These are phyloP conservation scores for Quercus dentata DNA, from an alignment of 306 rosid species.

Conservation along the genomic window DNA sequence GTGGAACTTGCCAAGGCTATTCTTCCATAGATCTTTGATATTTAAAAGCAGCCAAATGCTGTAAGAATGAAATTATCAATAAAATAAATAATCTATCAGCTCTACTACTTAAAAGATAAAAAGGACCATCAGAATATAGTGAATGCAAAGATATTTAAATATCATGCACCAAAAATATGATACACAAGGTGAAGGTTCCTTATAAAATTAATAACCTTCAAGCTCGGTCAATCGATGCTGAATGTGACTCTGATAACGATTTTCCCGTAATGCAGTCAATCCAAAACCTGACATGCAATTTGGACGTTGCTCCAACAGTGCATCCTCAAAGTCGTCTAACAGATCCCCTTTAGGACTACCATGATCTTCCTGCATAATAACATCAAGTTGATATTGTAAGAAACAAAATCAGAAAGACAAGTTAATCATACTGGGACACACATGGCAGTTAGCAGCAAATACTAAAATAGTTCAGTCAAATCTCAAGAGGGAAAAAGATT, in stretches of 20 bases:
- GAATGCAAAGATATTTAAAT: not conserved
- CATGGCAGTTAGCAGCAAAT: too few relatives aligned
- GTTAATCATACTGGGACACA: not conserved
- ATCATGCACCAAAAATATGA: constrained; percentile 4
- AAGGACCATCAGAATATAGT: not conserved
- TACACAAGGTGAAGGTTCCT: not conserved
- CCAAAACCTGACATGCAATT: constrained; percentile 47
- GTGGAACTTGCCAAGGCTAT: not conserved
- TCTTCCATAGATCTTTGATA: not conserved
- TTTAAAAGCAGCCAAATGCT: not conserved
- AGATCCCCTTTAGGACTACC: constrained; percentile 42
- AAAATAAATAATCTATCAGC: not conserved
- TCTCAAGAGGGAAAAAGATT: too few relatives aligned
- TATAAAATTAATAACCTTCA: constrained; percentile 53
- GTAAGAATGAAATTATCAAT: not conserved
- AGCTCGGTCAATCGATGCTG: constrained; percentile 71
- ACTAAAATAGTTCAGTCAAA: too few relatives aligned
- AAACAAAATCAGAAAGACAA: not conserved
- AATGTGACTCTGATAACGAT: constrained; percentile 56
- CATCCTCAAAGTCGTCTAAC: constrained; percentile 63
- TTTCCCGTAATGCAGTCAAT: constrained; percentile 48
- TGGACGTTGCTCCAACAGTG: constrained; percentile 49
- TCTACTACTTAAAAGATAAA: not conserved
- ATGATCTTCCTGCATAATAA: constrained; percentile 45
- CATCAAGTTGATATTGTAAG: not conserved